Evolutionary conservation across 371 early-diverging fungal genomes (phyloP).

Genomic region (Capillidium rhysosporum): DNA sequence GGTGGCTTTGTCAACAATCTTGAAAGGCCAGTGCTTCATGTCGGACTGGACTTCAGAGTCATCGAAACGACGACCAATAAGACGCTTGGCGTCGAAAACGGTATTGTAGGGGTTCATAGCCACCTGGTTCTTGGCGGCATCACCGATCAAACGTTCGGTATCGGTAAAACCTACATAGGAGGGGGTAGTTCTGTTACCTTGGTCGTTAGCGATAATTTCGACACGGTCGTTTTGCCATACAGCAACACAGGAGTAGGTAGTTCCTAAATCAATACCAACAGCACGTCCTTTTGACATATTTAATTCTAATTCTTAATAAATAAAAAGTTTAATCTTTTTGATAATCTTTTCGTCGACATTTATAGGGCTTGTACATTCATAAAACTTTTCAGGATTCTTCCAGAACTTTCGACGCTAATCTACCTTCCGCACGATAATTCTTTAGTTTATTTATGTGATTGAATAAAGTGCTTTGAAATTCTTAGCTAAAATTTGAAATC

Average conservation of each 20-base stretch:
- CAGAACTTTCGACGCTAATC: too few species aligned
- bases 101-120: constrained; percentile 71
- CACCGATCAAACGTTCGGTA: constrained; percentile 82
- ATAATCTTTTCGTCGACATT: too few species aligned
- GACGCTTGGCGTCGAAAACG: constrained; percentile 88
- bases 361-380: too few species aligned
- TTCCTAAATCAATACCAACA: constrained; percentile 96
- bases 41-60: constrained; percentile 74
- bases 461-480: too few species aligned
- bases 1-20: constrained; percentile 52
- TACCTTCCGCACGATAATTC: too few species aligned
- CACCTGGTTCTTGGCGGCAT: constrained; percentile 74
- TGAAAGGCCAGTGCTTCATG: constrained; percentile 85
- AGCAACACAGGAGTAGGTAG: constrained; percentile 99
- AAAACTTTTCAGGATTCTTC: too few species aligned
- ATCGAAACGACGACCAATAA: constrained; percentile 71
- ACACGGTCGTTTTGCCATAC: constrained; percentile 91
- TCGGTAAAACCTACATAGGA: constrained; percentile 86
- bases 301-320: background rate
- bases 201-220: constrained; percentile 79
- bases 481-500: too few species aligned
- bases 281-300: constrained; percentile 10
- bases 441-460: too few species aligned
- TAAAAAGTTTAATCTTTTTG: too few species aligned
- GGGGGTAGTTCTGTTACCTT: constrained; percentile 95